These are phyloP conservation scores for Pythium brachiatum DNA, from an alignment of 352 stramenopile species.

Conservation along the genomic window DNA sequence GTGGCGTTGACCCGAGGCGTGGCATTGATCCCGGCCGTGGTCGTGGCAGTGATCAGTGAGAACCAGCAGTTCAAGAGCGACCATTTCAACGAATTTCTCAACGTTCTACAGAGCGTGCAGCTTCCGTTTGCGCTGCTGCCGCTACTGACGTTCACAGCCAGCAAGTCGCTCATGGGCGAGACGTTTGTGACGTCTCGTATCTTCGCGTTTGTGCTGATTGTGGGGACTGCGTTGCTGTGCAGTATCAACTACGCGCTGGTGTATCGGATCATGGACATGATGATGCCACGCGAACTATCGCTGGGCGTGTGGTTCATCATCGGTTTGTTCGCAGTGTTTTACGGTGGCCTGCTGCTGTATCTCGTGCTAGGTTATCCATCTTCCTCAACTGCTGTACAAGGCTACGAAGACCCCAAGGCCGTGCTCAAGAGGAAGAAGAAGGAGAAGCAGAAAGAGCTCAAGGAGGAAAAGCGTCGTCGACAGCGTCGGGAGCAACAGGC, in stretches of 20 bases:
- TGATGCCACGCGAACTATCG: constrained; percentile 34
- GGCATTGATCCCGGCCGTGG: constrained; percentile 74
- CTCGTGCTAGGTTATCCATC: constrained; percentile 52
- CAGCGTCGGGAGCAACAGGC: constrained; percentile 12
- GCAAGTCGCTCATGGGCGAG: constrained; percentile 58
- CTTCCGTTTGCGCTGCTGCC: constrained; percentile 86
- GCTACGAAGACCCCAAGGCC: constrained; percentile 17
- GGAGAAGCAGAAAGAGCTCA: constrained; percentile 1
- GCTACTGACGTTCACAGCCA: constrained; percentile 71
- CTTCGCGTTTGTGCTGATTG: constrained; percentile 35
- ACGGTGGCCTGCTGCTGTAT: constrained; percentile 50
- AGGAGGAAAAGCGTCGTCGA: constrained; percentile 8
- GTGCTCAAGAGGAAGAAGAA: constrained; percentile 1
- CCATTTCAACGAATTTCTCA: constrained; percentile 78
- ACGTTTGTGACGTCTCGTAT: constrained; percentile 39
- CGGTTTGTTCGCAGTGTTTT: constrained; percentile 25
- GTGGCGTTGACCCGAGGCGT: constrained; percentile 85
- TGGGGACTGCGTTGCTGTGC: constrained; percentile 48
- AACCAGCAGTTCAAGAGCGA: constrained; percentile 52
- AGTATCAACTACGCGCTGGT: constrained; percentile 65
- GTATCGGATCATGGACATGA: constrained; percentile 45
- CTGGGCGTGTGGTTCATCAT: constrained; percentile 18
- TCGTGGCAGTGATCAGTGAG: constrained; percentile 68
- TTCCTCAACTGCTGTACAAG: constrained; percentile 14
- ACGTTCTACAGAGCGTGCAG: constrained; percentile 87